Conservation (phyloP, 192 early-diverging fungal genomes). For the Radiomyces spectabilis region DNA sequence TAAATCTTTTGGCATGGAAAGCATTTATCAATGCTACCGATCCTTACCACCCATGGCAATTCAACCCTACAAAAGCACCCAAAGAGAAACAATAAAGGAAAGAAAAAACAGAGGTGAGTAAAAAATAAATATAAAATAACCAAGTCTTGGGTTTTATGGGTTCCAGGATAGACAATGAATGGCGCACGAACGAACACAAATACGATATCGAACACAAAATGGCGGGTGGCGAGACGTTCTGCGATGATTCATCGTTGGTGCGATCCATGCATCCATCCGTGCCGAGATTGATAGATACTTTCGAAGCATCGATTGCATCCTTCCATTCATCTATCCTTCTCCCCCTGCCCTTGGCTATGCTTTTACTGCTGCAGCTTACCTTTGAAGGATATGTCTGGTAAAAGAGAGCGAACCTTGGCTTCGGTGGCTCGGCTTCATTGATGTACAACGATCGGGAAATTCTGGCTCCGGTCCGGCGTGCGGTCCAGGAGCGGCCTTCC, state of each 20-base stretch:
- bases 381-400: conserved; percentile 2
- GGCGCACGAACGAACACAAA: too few species aligned
- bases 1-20: background rate
- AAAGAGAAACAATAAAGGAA: background rate
- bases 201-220: too few species aligned
- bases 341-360: background rate
- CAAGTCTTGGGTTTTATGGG: background rate
- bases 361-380: background rate
- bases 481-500: too few species aligned
- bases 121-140: background rate
- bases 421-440: too few species aligned
- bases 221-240: background rate
- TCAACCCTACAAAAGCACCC: background rate
- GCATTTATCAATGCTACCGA: background rate
- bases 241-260: background rate
- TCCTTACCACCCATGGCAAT: background rate
- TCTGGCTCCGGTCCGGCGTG: too few species aligned
- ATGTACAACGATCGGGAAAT: too few species aligned
- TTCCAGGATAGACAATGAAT: too few species aligned
- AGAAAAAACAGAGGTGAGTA: background rate
- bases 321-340: background rate
- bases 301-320: too few species aligned
- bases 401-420: conserved; percentile 3
- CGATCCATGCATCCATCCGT: conserved; percentile 9
- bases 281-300: too few species aligned